Base-by-base conservation (phyloP, 176 grass and related monocot genomes). In the Carex parvula region DNA sequence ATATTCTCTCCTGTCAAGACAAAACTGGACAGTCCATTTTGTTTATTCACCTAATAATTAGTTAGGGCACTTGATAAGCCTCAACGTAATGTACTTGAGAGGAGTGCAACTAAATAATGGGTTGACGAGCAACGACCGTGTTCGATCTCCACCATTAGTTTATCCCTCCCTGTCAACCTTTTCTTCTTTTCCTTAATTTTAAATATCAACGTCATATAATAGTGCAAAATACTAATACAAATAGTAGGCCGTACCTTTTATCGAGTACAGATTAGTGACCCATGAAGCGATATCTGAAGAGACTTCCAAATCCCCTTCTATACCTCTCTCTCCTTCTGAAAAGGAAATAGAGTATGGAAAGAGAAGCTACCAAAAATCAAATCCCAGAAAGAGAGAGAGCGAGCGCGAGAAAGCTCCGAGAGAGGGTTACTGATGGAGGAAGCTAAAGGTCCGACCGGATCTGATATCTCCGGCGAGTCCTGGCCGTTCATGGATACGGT, bases 401-500 rank as follows among this genome's bases (percentile, higher is more conserved):
- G 18, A 46, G 69, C 54, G 42, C 4, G 15, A 81, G 14, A 20
- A 15, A 66, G 17, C 33, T 29, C 9, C 9, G 9, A 35, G 26
- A 80, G 15, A 53, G 14, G 81, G 20, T 29, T 60, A 81, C 71
- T 68, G 50, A 84, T 85, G 10, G 85, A 84, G 1, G 87, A 84
- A 75, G 46, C n/a, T 35, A 89, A 82, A 1, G 62, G 74, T 20
- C 82, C 54, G 53, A 56, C 52, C 4, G 84, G 84, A 64, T 83
- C 80, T 62, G 80, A 83, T 14, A 61, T 48, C 41, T 48, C 70
- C 8, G 84, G 82, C 3, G 89, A 80, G 9, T 87, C 73, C 22
- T 93, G 91, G 91, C 80, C 85, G 57, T 96, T 91, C 77, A 55
- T 4, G 87, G 73, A 35, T 87, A 91, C 15, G 80, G 42, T 42